Conservation (phyloP, 148 eudicot genomes). For the Chenopodium berlandieri region DNA sequence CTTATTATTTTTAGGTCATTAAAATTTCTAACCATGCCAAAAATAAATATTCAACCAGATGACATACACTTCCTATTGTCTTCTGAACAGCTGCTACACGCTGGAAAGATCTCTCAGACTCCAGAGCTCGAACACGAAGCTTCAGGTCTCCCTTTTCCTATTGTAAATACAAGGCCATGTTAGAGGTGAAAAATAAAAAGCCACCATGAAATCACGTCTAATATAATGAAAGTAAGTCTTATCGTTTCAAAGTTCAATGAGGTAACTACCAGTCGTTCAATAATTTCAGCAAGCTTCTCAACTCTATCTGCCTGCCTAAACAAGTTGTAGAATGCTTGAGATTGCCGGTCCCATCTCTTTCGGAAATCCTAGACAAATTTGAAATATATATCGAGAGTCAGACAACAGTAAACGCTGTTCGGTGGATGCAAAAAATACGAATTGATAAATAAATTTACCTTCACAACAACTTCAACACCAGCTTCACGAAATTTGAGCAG, state of each 20-base stretch:
- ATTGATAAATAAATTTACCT: constrained; percentile 37
- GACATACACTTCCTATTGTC: constrained; percentile 92
- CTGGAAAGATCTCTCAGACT: constrained; percentile 95
- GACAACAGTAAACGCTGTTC: background rate
- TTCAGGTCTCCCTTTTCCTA: constrained; percentile 98
- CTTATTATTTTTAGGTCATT: background rate
- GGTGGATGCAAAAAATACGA: background rate
- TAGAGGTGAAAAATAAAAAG: constrained; percentile 4
- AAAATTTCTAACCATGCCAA: background rate
- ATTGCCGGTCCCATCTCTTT: constrained; percentile 92
- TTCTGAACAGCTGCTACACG: constrained; percentile 95
- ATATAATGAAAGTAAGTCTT: background rate
- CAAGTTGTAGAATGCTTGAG: constrained; percentile 86
- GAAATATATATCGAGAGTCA: constrained; percentile 4
- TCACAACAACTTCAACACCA: constrained; percentile 83
- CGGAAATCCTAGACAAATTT: constrained; percentile 62
- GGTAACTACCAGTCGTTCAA: constrained; percentile 78
- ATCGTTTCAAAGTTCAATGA: background rate
- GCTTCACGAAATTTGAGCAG: constrained; percentile 91
- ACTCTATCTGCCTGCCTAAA: constrained; percentile 96
- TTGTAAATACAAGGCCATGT: background rate
- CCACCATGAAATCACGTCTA: background rate
- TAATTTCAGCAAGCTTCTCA: constrained; percentile 70
- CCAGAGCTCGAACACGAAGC: constrained; percentile 93
- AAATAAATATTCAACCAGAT: background rate